Evolutionary conservation across 2,329 filamentous ascomycete species (phyloP), one percentile per base, ranked within the genome.

Genomic region (Pseudogymnoascus verrucosus): DNA sequence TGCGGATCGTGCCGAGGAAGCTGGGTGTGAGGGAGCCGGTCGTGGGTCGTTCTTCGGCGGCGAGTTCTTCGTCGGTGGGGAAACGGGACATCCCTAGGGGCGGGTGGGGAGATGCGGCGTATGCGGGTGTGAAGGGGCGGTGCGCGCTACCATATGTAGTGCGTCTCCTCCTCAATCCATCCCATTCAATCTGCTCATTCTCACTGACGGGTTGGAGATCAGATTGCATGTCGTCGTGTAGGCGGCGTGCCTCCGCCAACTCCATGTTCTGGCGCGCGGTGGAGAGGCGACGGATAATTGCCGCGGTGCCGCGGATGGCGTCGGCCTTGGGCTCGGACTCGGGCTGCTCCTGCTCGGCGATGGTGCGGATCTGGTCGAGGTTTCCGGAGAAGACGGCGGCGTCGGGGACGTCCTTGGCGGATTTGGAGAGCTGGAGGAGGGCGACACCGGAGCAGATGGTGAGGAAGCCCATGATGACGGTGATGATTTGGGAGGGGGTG

Each of bases 261-360:
- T 98, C 91, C 79, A 89, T 89, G 72, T 88, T 89, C 66, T 89
- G 84, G 65, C 95, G 84, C 0, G 88, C 82, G 10, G 81, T 81
- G 0, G 92, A 97, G 60, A 99, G 81, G 12, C 90, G 86, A 66
- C 95, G 86, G 62, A 99, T 83, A 65, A 99, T 91, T 57, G 92
- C 91, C 5, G 91, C 93, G 14, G 93, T 81, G 65, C 93, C 95
- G 68, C 95, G 90, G 71, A 99, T 96, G 8, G 95, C 92, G 75
- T 99, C 95, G 12, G 95, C 95, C 73, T 96, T 96, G 62, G 95
- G 95, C 71, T 99, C 95, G 12, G 89, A 89, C 75, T 99, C 95
- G n/a, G 93, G 89, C 74, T 98, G 92, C 74, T 96, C 91, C 72
- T 96, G 91, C 71, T 97, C 91, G 57, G 91, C 93, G 66, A 98